A percentile compares a stretch with the other conserved stretches of the same genome.
These are phyloP conservation scores for Lolium perenne DNA, from an alignment of 176 grass and related monocot species.

Conservation along the genomic window DNA sequence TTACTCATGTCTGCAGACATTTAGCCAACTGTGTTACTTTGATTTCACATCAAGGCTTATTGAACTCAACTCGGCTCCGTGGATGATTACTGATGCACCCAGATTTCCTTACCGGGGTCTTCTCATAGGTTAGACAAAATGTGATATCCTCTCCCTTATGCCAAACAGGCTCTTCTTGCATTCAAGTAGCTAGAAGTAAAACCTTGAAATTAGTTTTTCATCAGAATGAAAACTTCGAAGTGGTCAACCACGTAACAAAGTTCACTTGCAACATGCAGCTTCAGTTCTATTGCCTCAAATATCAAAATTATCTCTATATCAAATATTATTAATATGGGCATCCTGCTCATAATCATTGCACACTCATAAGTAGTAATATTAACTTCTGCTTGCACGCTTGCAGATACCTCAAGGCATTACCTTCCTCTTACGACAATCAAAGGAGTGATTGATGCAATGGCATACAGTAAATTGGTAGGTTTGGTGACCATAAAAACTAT, in stretches of 20 bases:
- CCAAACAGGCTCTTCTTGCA: neutral
- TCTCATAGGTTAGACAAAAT: conserved; percentile 80
- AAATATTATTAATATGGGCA: conserved; percentile 1
- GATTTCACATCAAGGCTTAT: conserved; percentile 75
- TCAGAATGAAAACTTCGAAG: neutral
- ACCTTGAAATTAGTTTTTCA: neutral
- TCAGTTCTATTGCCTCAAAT: neutral
- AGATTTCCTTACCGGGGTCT: conserved; percentile 95
- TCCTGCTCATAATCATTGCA: neutral
- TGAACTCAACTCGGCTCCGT: conserved; percentile 79
- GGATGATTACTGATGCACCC: conserved; percentile 80
- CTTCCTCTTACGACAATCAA: conserved; percentile 81
- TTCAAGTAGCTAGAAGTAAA: conserved; percentile 5
- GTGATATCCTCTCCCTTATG: conserved; percentile 11
- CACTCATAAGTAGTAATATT: neutral
- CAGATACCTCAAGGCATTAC: conserved; percentile 93
- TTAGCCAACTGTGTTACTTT: conserved; percentile 90
- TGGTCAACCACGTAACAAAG: neutral
- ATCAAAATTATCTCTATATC: neutral
- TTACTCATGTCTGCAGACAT: conserved; percentile 67
- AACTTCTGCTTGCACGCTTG: conserved; percentile 27
- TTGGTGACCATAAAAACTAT: conserved; percentile 18
- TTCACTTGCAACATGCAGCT: neutral
- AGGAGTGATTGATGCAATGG: conserved; percentile 94
- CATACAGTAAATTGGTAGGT: conserved; percentile 94